Evolutionary conservation across 805 yeast genomes (phyloP).

Genomic region (Saccharomycopsis fibuligera): DNA sequence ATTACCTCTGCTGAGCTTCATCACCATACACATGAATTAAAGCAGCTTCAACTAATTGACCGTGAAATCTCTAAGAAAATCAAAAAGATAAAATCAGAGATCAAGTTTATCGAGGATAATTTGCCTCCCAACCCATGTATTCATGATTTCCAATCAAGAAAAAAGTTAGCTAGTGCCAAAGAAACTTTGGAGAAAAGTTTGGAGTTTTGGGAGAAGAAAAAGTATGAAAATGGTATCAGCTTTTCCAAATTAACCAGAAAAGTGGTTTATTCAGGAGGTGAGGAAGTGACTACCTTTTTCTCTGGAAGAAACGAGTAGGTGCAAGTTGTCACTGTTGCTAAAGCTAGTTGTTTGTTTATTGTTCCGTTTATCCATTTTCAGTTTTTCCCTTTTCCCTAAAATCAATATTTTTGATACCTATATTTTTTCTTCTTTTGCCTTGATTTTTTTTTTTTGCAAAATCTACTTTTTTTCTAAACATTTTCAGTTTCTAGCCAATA

Average conservation of each 20-base stretch:
- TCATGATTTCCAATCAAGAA: constrained; percentile 20
- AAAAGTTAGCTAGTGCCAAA: constrained; percentile 18
- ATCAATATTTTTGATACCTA: background rate
- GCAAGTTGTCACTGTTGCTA: too few species aligned
- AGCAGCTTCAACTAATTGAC: constrained; percentile 19
- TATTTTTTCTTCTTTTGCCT: too few species aligned
- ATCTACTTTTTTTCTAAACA: background rate
- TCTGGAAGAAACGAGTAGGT: constrained; percentile 21
- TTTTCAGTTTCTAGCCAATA: too few species aligned
- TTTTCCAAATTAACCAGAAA: constrained; percentile 20
- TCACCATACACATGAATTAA: constrained; percentile 11
- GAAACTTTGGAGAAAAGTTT: constrained; percentile 17
- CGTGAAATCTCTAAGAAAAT: constrained; percentile 19
- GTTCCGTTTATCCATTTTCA: background rate
- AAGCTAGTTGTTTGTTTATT: background rate
- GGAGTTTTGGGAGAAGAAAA: constrained; percentile 23
- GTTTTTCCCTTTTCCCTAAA: background rate
- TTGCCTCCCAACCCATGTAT: constrained; percentile 21
- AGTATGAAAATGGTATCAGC: constrained; percentile 21
- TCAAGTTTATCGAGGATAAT: constrained; percentile 19
- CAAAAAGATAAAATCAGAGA: constrained; percentile 19
- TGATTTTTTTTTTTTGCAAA: too few species aligned
- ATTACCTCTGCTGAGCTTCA: background rate
- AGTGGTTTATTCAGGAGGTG: constrained; percentile 22
- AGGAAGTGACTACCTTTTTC: constrained; percentile 22